Evolutionary conservation across 208 protist genomes (phyloP).

Genomic region (Polymyxa betae): DNA sequence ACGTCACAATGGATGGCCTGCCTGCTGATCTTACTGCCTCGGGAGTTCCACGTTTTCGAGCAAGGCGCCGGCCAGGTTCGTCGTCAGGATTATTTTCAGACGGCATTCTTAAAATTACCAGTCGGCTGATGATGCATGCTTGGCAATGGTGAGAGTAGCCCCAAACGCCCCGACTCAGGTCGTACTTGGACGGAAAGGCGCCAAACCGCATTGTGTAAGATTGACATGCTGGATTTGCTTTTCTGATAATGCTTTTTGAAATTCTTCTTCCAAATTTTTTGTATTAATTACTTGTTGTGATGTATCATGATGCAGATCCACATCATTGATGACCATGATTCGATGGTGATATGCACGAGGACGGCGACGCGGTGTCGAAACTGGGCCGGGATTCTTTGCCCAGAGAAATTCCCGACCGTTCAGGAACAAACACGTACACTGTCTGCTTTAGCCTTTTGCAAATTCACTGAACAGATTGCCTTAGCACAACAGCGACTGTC

Average conservation of each 20-base stretch:
- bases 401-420: background rate
- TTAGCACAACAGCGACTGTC: too few species aligned
- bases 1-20: background rate
- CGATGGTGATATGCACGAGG: constrained; percentile 13
- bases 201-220: constrained; percentile 42
- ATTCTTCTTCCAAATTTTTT: too few species aligned
- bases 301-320: constrained; percentile 36
- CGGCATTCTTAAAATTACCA: background rate
- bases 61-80: background rate
- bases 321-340: background rate
- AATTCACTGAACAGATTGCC: too few species aligned
- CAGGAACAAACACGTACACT: background rate
- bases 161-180: background rate
- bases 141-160: background rate
- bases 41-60: constrained; percentile 41
- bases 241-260: too few species aligned
- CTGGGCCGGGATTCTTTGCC: background rate
- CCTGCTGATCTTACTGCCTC: background rate
- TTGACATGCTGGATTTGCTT: too few species aligned
- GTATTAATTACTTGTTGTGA: too few species aligned
- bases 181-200: background rate
- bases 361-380: background rate
- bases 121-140: background rate
- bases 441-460: background rate
- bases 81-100: background rate